Evolutionary conservation across 495 filamentous ascomycete species (phyloP).

Genomic region (Tuber magnatum): DNA sequence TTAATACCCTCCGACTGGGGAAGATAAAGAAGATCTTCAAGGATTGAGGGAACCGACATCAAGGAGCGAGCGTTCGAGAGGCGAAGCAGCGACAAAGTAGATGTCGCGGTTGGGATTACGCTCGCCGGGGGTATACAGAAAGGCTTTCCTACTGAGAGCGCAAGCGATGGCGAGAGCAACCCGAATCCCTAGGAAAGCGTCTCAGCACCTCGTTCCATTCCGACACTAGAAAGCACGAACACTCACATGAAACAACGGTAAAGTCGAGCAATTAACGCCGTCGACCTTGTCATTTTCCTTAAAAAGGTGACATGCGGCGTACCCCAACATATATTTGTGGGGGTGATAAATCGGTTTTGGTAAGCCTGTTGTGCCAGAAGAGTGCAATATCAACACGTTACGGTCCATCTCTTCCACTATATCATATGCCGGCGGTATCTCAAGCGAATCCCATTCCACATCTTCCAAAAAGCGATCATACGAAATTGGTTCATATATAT

Average conservation of each 20-base stretch:
- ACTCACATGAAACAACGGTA: conserved; percentile 44
- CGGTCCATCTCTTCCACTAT: conserved; percentile 39
- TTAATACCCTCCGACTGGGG: conserved; percentile 32
- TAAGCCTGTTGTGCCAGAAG: conserved; percentile 48
- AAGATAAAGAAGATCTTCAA: conserved; percentile 44
- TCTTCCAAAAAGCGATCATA: conserved; percentile 32
- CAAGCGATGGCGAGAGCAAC: conserved; percentile 44
- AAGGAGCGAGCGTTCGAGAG: conserved; percentile 39
- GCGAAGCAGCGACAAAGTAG: conserved; percentile 39
- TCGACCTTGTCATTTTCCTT: conserved; percentile 29
- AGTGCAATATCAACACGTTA: conserved; percentile 46
- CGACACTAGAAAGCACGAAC: not conserved
- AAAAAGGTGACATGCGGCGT: conserved; percentile 43
- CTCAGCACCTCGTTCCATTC: not conserved
- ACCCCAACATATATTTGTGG: conserved; percentile 46
- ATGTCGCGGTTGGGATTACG: conserved; percentile 39
- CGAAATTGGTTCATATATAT: conserved; percentile 28
- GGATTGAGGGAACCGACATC: conserved; percentile 48
- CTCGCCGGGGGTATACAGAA: conserved; percentile 41
- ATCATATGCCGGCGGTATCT: conserved; percentile 19
- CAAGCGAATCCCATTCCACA: conserved; percentile 15
- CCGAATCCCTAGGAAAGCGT: conserved; percentile 42
- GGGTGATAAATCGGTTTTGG: conserved; percentile 47
- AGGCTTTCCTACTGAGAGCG: conserved; percentile 45
- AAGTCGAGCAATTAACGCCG: conserved; percentile 44